phyloP scores from a whole-genome alignment of 257 asterid species.

The Penstemon barbatus region DNA sequence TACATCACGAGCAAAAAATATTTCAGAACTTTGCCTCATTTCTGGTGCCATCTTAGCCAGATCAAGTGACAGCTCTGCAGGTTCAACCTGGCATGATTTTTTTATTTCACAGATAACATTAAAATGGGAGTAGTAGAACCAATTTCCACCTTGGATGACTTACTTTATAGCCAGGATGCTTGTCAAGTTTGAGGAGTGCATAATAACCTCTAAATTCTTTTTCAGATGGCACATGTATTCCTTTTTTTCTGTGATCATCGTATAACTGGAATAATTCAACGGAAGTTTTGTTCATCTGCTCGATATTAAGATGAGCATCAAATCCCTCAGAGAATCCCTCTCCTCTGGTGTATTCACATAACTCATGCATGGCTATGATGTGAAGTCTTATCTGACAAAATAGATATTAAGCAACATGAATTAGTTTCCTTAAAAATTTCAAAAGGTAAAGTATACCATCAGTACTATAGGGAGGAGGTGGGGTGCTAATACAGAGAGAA shows the following conservation, averaged over 20 bases:
- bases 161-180: slow-evolving; percentile 98
- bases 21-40: slow-evolving; percentile 86
- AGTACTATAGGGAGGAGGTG: background rate
- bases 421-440: slow-evolving; percentile 18
- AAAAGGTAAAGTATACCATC: slow-evolving; percentile 5
- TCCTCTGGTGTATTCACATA: slow-evolving; percentile 93
- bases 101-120: slow-evolving; percentile 46
- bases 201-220: slow-evolving; percentile 97
- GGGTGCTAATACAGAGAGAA: background rate
- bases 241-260: slow-evolving; percentile 91
- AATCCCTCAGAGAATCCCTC: slow-evolving; percentile 99
- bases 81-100: slow-evolving; percentile 90
- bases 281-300: slow-evolving; percentile 98
- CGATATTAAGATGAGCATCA: slow-evolving; percentile 98
- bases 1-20: slow-evolving; percentile 92
- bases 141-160: slow-evolving; percentile 44
- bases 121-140: slow-evolving; percentile 31
- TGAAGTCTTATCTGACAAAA: slow-evolving; percentile 92
- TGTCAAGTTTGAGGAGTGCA: slow-evolving; percentile 98
- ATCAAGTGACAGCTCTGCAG: slow-evolving; percentile 99
- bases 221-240: slow-evolving; percentile 75
- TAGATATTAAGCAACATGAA: slow-evolving; percentile 17
- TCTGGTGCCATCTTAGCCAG: slow-evolving; percentile 96
- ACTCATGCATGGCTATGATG: slow-evolving; percentile 95
- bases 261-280: slow-evolving; percentile 90